A percentile compares a stretch with the other conserved stretches of the same genome.
These are phyloP conservation scores for Sporothrix sp. DNA, from an alignment of 2,329 filamentous ascomycete species.

Conservation along the genomic window DNA sequence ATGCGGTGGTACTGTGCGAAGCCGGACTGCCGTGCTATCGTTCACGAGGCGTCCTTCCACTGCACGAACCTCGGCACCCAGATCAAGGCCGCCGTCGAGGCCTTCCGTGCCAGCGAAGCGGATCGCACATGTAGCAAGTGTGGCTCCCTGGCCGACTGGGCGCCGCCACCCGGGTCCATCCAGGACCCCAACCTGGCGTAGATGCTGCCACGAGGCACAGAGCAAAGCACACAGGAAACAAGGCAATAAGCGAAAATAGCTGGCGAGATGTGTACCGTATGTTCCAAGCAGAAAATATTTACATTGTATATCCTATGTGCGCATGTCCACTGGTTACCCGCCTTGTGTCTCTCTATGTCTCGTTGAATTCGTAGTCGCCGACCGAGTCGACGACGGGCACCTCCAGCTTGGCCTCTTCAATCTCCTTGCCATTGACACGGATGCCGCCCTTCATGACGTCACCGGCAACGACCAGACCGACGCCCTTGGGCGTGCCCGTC, in stretches of 20 bases:
- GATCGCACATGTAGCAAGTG: conserved; percentile 69
- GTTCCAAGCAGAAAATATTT: background rate
- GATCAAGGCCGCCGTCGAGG: conserved; percentile 84
- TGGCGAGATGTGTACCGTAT: too few species aligned
- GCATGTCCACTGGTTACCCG: background rate
- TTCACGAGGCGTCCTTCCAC: conserved; percentile 80
- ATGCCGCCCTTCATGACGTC: conserved; percentile 82
- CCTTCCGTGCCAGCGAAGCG: conserved; percentile 58
- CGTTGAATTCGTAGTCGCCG: conserved; percentile 65
- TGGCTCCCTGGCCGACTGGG: conserved; percentile 51
- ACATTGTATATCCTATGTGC: background rate
- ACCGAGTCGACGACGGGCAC: conserved; percentile 72
- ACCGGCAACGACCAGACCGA: conserved; percentile 74
- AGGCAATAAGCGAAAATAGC: background rate
- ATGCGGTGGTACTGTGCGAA: conserved; percentile 71
- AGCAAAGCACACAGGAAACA: background rate
- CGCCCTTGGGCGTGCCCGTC: conserved; percentile 95
- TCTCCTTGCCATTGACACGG: conserved; percentile 67
- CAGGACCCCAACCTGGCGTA: conserved; percentile 46
- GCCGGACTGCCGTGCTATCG: conserved; percentile 51
- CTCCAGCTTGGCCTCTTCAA: conserved; percentile 77
- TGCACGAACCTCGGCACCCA: conserved; percentile 87
- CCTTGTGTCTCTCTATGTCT: conserved; percentile 46
- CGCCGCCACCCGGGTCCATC: conserved; percentile 51
- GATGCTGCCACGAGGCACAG: conserved; percentile 3